Percentiles rank a stretch among this genome's conserved stretches.
Conservation (phyloP, 2,329 filamentous ascomycete species). For the Aspergillus sp. region DNA sequence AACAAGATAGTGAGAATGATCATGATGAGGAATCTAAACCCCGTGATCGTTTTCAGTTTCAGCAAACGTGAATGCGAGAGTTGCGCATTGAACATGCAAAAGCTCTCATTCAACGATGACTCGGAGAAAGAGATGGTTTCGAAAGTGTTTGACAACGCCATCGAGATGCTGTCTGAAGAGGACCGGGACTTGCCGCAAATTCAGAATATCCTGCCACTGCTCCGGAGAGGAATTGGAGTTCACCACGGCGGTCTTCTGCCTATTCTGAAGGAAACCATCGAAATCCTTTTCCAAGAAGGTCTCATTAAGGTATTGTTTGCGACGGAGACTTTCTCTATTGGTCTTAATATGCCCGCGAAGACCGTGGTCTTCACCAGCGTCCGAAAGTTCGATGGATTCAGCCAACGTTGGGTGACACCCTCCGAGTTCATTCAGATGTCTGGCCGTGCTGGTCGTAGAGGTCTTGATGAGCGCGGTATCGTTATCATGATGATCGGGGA, state of each 20-base stretch:
- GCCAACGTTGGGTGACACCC: conserved; percentile 74
- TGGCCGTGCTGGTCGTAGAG: conserved; percentile 89
- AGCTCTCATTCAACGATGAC: conserved; percentile 89
- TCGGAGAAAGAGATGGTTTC: conserved; percentile 90
- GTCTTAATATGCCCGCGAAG: conserved; percentile 97
- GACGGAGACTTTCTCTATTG: conserved; percentile 97
- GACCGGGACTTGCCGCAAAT: conserved; percentile 87
- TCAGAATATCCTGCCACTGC: conserved; percentile 74
- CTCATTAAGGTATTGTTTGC: conserved; percentile 97
- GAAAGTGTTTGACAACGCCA: conserved; percentile 88
- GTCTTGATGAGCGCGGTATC: conserved; percentile 93
- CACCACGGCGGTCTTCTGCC: conserved; percentile 94
- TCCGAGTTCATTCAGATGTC: conserved; percentile 99
- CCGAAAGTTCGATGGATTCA: conserved; percentile 83
- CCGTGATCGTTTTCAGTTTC: conserved; percentile 98
- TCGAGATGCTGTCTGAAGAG: conserved; percentile 84
- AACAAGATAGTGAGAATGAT: conserved; percentile 99
- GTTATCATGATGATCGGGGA: conserved; percentile 99
- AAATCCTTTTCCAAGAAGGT: conserved; percentile 97
- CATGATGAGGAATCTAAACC: conserved; percentile 93
- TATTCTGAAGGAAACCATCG: conserved; percentile 96
- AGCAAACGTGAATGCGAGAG: conserved; percentile 95
- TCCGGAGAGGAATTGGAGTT: conserved; percentile 88
- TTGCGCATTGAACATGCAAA: conserved; percentile 77
- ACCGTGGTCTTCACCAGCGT: conserved; percentile 98